Conservation (phyloP, 345 rosid species). For the Salix koriyanagi region DNA sequence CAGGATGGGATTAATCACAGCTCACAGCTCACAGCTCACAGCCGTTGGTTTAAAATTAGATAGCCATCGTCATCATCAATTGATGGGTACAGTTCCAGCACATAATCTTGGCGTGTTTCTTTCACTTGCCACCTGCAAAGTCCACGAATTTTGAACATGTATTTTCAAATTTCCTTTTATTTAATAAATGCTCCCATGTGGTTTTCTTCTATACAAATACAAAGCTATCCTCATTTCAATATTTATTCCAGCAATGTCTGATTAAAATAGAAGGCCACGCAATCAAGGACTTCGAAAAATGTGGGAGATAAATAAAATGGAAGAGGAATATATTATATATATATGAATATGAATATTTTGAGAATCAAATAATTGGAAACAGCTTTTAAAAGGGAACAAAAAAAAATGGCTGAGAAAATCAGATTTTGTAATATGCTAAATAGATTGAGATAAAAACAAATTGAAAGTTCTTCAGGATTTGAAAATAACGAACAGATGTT, state of each 20-base stretch:
- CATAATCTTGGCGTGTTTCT: conserved; percentile 33
- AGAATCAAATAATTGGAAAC: neutral
- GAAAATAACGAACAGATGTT: neutral
- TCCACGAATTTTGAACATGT: neutral
- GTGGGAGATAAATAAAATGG: too few species aligned
- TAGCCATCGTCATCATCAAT: conserved; percentile 32
- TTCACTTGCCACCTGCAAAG: neutral
- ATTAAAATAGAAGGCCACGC: too few species aligned
- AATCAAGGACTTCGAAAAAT: too few species aligned
- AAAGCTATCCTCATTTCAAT: neutral
- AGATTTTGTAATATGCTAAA: neutral
- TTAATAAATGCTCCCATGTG: neutral
- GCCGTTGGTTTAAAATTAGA: conserved; percentile 40
- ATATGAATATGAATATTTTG: neutral
- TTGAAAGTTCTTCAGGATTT: neutral
- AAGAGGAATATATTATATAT: neutral
- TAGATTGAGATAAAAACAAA: neutral
- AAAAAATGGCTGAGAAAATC: neutral
- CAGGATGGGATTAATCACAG: conserved; percentile 23
- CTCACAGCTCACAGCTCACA: conserved; percentile 23
- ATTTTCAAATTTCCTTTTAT: neutral
- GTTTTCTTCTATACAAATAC: neutral
- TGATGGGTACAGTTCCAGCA: conserved; percentile 37
- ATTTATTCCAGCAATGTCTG: neutral
- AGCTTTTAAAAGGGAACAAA: neutral